These are phyloP conservation scores for Penicillium sp. DNA, from an alignment of 2,329 filamentous ascomycete genomes.

Conservation along the genomic window DNA sequence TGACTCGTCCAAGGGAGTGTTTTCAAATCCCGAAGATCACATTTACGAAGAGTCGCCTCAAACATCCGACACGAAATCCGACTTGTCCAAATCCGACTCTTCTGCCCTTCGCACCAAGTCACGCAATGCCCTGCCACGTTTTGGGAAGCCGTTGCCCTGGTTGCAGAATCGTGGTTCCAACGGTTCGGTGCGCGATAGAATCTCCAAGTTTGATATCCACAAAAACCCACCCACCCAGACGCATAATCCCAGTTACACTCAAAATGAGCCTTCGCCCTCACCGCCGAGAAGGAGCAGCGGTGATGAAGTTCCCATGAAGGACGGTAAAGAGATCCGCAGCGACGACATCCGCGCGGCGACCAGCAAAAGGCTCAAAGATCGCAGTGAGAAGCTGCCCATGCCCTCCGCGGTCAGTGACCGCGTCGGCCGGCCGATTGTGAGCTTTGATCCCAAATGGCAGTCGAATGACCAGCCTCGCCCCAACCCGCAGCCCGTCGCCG, in stretches of 20 bases:
- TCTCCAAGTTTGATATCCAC: conserved; percentile 65
- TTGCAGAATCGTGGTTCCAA: conserved; percentile 29
- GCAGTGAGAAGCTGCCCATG: conserved; percentile 78
- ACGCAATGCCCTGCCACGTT: conserved; percentile 56
- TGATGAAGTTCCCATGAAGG: conserved; percentile 55
- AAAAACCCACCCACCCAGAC: conserved; percentile 79
- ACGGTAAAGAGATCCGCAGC: conserved; percentile 74
- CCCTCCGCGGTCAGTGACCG: conserved; percentile 87
- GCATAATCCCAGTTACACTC: conserved; percentile 71
- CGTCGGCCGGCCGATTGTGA: conserved; percentile 90
- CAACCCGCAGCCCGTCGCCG: conserved; percentile 18
- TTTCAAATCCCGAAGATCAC: conserved; percentile 54
- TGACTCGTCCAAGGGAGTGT: conserved; percentile 45
- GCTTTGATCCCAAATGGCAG: conserved; percentile 81
- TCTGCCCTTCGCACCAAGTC: conserved; percentile 53
- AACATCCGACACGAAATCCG: conserved; percentile 17
- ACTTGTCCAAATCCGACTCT: conserved; percentile 28
- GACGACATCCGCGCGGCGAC: conserved; percentile 88
- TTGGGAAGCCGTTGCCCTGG: conserved; percentile 38
- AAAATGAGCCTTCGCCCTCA: conserved; percentile 49
- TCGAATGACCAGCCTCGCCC: conserved; percentile 43
- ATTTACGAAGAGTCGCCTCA: conserved; percentile 74
- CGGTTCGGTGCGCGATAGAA: conserved; percentile 43
- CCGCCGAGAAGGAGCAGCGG: conserved; percentile 21
- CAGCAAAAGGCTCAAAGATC: conserved; percentile 78